These are phyloP conservation scores for Niveomyces coronatus DNA, from an alignment of 2,329 filamentous ascomycete species.

Conservation along the genomic window DNA sequence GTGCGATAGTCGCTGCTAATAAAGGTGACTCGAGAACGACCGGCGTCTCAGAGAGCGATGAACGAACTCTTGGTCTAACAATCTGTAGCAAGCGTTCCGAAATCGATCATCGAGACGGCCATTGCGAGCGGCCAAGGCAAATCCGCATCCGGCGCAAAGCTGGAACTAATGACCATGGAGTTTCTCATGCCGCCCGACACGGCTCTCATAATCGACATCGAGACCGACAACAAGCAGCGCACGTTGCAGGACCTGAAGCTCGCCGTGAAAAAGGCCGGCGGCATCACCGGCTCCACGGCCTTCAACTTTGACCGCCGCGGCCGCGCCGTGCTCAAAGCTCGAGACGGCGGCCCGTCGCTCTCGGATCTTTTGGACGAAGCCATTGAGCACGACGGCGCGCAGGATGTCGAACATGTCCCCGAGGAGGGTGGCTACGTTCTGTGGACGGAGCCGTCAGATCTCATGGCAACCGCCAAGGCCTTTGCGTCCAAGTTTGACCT, in stretches of 20 bases:
- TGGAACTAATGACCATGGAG: conserved; percentile 74
- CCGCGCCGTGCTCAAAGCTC: conserved; percentile 54
- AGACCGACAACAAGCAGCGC: conserved; percentile 71
- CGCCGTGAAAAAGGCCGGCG: conserved; percentile 62
- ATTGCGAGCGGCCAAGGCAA: conserved; percentile 83
- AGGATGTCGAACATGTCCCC: conserved; percentile 58
- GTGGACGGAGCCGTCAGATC: conserved; percentile 26
- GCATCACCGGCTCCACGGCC: conserved; percentile 59
- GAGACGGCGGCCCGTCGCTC: conserved; percentile 42
- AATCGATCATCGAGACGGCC: conserved; percentile 72
- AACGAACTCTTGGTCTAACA: conserved; percentile 7
- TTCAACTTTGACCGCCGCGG: conserved; percentile 84
- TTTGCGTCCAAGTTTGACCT: conserved; percentile 54
- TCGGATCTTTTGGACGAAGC: conserved; percentile 71
- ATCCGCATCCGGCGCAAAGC: conserved; percentile 59
- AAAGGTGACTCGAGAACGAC: conserved; percentile 41
- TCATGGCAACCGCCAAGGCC: conserved; percentile 27
- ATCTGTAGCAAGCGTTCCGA: conserved; percentile 60
- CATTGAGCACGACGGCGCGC: conserved; percentile 67
- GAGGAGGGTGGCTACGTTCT: conserved; percentile 64
- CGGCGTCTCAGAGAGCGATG: too few relatives aligned
- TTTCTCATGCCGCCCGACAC: conserved; percentile 67
- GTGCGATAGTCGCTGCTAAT: conserved; percentile 66
- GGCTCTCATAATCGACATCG: conserved; percentile 72
- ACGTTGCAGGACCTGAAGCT: conserved; percentile 62